Conservation (phyloP, 1,284 basidiomycete species). For the Irpex sp. region DNA sequence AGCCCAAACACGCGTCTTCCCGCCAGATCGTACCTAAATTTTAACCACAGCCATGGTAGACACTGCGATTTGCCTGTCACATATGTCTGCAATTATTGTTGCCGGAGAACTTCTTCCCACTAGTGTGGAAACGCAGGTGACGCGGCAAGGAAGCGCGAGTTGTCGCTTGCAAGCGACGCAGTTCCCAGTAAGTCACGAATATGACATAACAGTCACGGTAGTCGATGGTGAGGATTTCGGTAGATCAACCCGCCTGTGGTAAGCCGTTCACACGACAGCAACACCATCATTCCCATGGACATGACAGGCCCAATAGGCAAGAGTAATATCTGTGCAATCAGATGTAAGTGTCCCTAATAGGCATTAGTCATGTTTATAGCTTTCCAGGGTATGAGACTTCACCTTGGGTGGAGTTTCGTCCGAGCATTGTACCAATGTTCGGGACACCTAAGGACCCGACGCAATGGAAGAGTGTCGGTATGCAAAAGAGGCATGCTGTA, state of each 20-base stretch:
- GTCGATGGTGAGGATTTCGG: background rate
- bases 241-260: background rate
- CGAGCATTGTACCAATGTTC: background rate
- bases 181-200: background rate
- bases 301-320: background rate
- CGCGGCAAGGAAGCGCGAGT: background rate
- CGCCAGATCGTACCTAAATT: background rate
- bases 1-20: background rate
- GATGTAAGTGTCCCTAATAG: background rate
- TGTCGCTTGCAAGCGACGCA: background rate
- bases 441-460: background rate
- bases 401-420: background rate
- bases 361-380: background rate
- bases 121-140: constrained; percentile 4
- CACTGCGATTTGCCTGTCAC: background rate
- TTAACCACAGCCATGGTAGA: background rate
- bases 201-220: background rate
- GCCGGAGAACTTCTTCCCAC: constrained; percentile 8
- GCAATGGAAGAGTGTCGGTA: background rate
- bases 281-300: background rate
- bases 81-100: background rate
- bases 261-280: background rate
- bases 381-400: background rate
- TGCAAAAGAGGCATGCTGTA: background rate
- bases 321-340: background rate